Evolutionary conservation across 2,329 filamentous ascomycete genomes (phyloP).

Genomic region (Pestalotiopsis sp.): DNA sequence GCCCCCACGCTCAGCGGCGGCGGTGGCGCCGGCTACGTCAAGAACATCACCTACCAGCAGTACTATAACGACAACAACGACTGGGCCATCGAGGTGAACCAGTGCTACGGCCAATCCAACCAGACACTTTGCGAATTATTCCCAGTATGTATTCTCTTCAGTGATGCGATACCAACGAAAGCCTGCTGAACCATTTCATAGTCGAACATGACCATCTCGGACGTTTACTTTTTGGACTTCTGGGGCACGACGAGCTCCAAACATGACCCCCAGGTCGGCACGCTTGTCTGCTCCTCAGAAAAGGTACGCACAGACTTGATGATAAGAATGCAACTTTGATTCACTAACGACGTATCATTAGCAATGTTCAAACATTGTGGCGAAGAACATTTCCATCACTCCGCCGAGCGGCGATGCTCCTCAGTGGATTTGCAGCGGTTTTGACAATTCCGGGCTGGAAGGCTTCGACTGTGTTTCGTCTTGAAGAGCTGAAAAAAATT

Average conservation of each 20-base stretch:
- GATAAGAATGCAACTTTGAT: neutral
- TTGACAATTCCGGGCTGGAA: conserved; percentile 10
- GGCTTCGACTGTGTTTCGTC: conserved; percentile 11
- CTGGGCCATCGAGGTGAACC: conserved; percentile 66
- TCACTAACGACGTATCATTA: neutral
- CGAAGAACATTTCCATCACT: conserved; percentile 13
- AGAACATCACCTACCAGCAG: conserved; percentile 68
- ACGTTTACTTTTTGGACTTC: conserved; percentile 60
- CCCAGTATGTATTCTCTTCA: conserved; percentile 19
- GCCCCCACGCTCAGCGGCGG: conserved; percentile 66
- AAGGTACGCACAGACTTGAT: conserved; percentile 40
- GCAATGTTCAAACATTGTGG: conserved; percentile 14
- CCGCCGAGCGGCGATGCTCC: conserved; percentile 8
- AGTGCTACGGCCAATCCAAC: conserved; percentile 58
- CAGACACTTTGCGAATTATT: conserved; percentile 39
- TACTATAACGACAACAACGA: conserved; percentile 66
- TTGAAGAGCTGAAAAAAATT: neutral
- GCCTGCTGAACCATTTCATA: neutral
- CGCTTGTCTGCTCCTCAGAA: conserved; percentile 49
- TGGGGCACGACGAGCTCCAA: conserved; percentile 51
- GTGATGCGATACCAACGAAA: too few species aligned
- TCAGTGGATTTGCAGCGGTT: conserved; percentile 14
- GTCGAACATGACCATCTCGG: conserved; percentile 52
- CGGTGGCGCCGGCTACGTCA: conserved; percentile 61
- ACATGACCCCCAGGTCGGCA: conserved; percentile 45